Base-by-base conservation (phyloP, 257 asterid species). In the Buddleja alternifolia region DNA sequence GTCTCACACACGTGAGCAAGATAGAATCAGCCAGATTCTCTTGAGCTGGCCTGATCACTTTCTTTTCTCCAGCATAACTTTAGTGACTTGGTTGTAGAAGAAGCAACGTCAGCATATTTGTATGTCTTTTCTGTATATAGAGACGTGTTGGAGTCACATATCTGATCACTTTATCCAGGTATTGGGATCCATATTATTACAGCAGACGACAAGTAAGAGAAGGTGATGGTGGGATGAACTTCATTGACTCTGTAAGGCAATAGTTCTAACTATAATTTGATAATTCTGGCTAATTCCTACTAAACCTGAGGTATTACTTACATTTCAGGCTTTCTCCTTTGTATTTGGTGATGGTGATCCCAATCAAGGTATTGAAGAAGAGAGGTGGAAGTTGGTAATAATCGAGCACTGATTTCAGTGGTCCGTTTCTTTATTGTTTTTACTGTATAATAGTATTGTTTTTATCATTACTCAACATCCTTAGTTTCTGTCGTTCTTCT, bases 361-460 rank as follows among this genome's bases (percentile, higher is more conserved):
- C 78, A 94, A 94, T 75, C 95, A 94, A 84, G 99, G 93, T 75
- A 91, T 91, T 81, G 99, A 91, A 87, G 99, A 89, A 88, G 93
- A 94, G 86, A 87, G 97, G 92, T 94, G 99, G 99, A 91, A 94
- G 97, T 91, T 94, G 99, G 99, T 94, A 94, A 94, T 91, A 82
- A 77, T 78, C 74, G 85, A 81, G 90, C 87, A 84, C 89, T 86
- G 89, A 82, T 81, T 90, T 84, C 84, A 81, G 94, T 84, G 97
- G 91, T 90, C 88, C 83, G 92, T 85, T 86, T 73, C 85, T 81
- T 63, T 75, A 69, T 67, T 72, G 69, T 82, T 77, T 70, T 79
- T 45, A 37, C 62, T 71, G 69, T 62, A 34, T 51, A 50, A 32
- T 64, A 54, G 45, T 72, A 40, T 60, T 68, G 77, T n/a, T 41